Conservation (phyloP, 2,329 filamentous ascomycete genomes). For the Cladorrhinum sp. region DNA sequence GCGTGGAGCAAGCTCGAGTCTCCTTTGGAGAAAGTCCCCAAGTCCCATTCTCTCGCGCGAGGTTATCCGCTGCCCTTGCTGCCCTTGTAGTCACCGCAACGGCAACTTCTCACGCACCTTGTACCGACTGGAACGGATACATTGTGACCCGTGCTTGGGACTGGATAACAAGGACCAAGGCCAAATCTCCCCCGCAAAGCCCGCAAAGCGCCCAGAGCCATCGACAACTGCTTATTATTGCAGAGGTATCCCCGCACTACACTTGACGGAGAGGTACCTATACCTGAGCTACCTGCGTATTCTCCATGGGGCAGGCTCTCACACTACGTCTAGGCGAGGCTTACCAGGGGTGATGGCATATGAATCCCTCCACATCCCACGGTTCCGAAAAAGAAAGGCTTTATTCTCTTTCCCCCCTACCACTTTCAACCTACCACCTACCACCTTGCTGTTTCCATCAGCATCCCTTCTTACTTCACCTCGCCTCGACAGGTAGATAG, state of each 20-base stretch:
- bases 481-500: background rate
- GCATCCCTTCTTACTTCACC: background rate
- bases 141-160: slow-evolving; percentile 9
- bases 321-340: slow-evolving; percentile 11
- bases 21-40: background rate
- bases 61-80: background rate
- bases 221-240: background rate
- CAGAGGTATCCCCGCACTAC: background rate
- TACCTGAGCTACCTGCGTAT: background rate
- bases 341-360: slow-evolving; percentile 17
- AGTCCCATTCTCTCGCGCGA: background rate
- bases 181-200: slow-evolving; percentile 9
- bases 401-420: slow-evolving; percentile 18
- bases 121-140: background rate
- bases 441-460: background rate
- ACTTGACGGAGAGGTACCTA: background rate
- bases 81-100: background rate
- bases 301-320: background rate
- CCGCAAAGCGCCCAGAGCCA: background rate
- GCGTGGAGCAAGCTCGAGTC: background rate
- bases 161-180: slow-evolving; percentile 5
- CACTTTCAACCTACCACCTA: slow-evolving; percentile 11
- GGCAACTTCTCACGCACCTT: background rate
- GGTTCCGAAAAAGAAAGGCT: slow-evolving; percentile 18
- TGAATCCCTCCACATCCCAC: slow-evolving; percentile 28